Conservation (phyloP, 768 basidiomycete species). For the Galerina marginata region DNA sequence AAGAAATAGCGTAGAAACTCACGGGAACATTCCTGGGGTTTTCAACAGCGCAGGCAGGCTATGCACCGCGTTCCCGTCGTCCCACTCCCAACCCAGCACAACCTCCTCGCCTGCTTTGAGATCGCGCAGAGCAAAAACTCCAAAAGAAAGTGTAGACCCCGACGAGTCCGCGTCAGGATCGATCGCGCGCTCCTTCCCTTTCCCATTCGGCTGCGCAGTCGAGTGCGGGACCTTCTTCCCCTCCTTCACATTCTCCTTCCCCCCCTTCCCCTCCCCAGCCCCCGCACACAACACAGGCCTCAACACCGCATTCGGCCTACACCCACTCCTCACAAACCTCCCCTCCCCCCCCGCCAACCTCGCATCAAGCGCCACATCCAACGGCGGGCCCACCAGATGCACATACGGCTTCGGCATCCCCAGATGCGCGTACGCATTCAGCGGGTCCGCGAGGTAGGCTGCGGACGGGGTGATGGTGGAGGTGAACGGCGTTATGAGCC, state of each 20-base stretch:
- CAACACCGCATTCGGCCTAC: slow-evolving; percentile 70
- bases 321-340: slow-evolving; percentile 68
- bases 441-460: slow-evolving; percentile 75
- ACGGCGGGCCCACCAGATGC: slow-evolving; percentile 75
- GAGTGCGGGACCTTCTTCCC: slow-evolving; percentile 12
- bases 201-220: not conserved
- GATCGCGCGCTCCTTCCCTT: slow-evolving; percentile 17
- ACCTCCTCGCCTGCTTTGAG: slow-evolving; percentile 84
- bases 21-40: slow-evolving; percentile 62
- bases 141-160: slow-evolving; percentile 63
- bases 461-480: slow-evolving; percentile 70
- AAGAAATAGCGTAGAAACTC: slow-evolving; percentile 35
- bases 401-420: slow-evolving; percentile 88
- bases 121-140: slow-evolving; percentile 78
- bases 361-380: slow-evolving; percentile 81
- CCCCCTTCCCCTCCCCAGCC: slow-evolving; percentile 13
- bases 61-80: slow-evolving; percentile 88
- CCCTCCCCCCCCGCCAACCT: slow-evolving; percentile 69
- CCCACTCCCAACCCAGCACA: slow-evolving; percentile 96
- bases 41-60: slow-evolving; percentile 70
- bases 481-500: slow-evolving; percentile 66
- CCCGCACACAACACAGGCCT: slow-evolving; percentile 52
- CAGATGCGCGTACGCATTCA: slow-evolving; percentile 85
- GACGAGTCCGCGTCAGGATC: slow-evolving; percentile 22
- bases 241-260: slow-evolving; percentile 14